Base-by-base conservation (phyloP, 176 grass and related monocot species). In the Metroxylon sagu region DNA sequence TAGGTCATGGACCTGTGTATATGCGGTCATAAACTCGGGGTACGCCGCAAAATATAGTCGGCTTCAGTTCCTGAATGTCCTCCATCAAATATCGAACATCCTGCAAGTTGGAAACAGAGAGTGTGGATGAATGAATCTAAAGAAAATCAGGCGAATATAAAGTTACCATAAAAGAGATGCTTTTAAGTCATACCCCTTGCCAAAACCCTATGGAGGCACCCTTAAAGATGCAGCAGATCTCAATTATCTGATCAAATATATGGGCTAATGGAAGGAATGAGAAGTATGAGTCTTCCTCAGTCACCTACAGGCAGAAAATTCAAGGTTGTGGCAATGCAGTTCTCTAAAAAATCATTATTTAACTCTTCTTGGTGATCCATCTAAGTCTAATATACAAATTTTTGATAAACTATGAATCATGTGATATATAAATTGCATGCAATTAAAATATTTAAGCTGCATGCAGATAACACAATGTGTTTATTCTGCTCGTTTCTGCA, bases 201-300 rank as follows among this genome's bases (percentile, higher is more conserved):
- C 92, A 97, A 74, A 90, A 97, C 88, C 92, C 92, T 52, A 97
- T 77, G 61, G 87, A 91, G 62, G 92, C 87, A 25, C 87, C 92
- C 83, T 97, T 97, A 35, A 76, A 90, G 58, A 97, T 97, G 82
- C 83, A 97, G 72, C 90, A 97, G 62, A 80, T 80, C 70, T 82
- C 87, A 66, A 97, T 79, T 73, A 88, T 82, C 82, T 96, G 92
- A 88, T 96, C 92, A 66, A 96, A 96, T 79, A 97, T 87, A 71
- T 97, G 92, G 23, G 92, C 92, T 77, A 97, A 60, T 59, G 92
- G 92, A 81, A 97, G 85, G 79, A 85, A 97, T 15, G 92, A 97
- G 57, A 97, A 91, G 63, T 97, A 97, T 25, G 92, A 91, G 69
- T 97, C 92, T 65, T 88, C 87, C 85, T 85, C 78, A 53, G 73